phyloP scores from a whole-genome alignment of 2,329 filamentous ascomycete species.

The Ceratocystis variospora region DNA sequence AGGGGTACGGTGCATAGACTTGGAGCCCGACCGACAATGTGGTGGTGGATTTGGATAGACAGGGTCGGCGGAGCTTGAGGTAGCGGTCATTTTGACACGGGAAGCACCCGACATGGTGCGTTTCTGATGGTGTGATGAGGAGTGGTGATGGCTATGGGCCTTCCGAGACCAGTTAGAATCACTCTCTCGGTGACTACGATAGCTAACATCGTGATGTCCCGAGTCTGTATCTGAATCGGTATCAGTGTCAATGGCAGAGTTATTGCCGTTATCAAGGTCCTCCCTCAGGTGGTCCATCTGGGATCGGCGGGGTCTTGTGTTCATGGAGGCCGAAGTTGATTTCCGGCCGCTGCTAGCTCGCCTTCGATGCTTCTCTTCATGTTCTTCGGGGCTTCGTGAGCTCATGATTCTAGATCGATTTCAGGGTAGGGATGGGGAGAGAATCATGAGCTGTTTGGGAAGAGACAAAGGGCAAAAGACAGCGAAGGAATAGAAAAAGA shows the following conservation, averaged over 20 bases:
- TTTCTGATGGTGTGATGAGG: not conserved
- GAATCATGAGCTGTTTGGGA: not conserved
- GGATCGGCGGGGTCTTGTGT: not conserved
- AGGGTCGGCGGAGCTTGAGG: not conserved
- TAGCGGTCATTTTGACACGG: conserved; percentile 7
- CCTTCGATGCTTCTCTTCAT: conserved; percentile 6
- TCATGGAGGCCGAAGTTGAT: conserved; percentile 1
- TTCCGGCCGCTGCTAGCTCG: conserved; percentile 7
- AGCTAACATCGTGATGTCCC: not conserved
- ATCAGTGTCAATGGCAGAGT: conserved; percentile 8
- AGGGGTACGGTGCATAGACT: conserved; percentile 6
- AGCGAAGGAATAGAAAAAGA: not conserved
- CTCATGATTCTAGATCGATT: conserved; percentile 6
- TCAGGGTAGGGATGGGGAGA: not conserved
- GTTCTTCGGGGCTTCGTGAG: conserved; percentile 10
- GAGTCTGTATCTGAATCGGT: not conserved
- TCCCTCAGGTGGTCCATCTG: conserved; percentile 4
- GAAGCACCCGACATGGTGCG: conserved; percentile 10
- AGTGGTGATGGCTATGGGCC: not conserved
- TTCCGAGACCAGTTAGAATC: not conserved
- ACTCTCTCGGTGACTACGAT: not conserved
- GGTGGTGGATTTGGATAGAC: not conserved
- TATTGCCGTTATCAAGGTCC: conserved; percentile 2
- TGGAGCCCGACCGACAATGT: not conserved
- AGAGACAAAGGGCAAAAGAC: not conserved